Base-by-base conservation (phyloP, 208 protist species). In the Wallacemonas sp. region DNA sequence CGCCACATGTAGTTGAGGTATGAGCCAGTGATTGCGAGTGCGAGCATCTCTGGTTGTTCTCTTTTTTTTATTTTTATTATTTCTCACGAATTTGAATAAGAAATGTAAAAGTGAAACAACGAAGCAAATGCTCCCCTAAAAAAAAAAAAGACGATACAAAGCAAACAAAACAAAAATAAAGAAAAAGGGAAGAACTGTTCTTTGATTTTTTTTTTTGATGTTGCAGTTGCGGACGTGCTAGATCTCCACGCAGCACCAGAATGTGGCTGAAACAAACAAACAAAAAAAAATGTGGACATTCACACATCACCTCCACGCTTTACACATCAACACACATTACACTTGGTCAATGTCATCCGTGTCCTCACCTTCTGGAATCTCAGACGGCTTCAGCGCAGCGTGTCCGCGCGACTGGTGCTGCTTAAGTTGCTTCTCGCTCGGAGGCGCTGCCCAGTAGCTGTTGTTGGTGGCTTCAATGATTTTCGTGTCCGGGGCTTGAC, bases 381-480 rank as follows among this genome's bases (percentile, higher is more conserved):
- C n/a, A 2, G 55, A 30, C 11, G 36, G 55, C 28, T 21, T 17
- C 2, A 22, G 55, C 55, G 30, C 15, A 22, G 28, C 28, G 8
- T 33, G 54, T 12, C 55, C 19, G 28, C n/a, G 15, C 3, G 14
- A 9, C n/a, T 34, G 28, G 28, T 24, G 55, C 55, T 62, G 12
- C 38, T 36, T 42, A 4, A 62, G 55, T 30, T 65, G 30, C 2
- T 39, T 44, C 24, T 36, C 21, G 9, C 42, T 55, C 1, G 49
- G 62, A 9, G 62, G 62, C 2, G 24, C 36, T 8, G 45, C 27
- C 33, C n/a, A 36, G 49, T 68, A 68, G 26, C 49, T 17, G 30
- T 59, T 22, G 31, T 65, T 65, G 4, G 11, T 51, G 27, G 28
- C 14, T 30, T 54, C 45, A 28, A 65, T 65, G 17, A 54, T 42